These are phyloP conservation scores for Tanacetum coccineum DNA, from an alignment of 129 eudicot genomes.

Conservation along the genomic window DNA sequence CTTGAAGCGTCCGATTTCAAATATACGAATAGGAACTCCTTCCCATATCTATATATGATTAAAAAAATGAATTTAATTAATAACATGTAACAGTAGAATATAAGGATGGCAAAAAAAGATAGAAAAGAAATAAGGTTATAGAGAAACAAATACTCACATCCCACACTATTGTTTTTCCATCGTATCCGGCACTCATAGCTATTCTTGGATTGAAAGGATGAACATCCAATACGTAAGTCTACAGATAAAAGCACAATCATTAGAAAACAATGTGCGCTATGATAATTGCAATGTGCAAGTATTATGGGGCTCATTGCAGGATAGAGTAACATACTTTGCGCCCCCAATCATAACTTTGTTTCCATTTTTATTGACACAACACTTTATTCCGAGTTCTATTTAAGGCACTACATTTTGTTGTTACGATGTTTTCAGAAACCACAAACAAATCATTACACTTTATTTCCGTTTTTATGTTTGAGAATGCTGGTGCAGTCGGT, in stretches of 20 bases:
- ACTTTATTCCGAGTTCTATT: not conserved
- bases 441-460: not conserved
- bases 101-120: not conserved
- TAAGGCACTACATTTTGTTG: not conserved
- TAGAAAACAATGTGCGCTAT: constrained; percentile 4
- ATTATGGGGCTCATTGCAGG: not conserved
- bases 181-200: constrained; percentile 99
- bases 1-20: constrained; percentile 84
- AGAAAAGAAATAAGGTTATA: constrained; percentile 10
- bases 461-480: not conserved
- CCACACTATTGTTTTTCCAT: constrained; percentile 97
- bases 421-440: constrained; percentile 10
- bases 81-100: constrained; percentile 11
- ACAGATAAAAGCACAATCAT: constrained; percentile 21
- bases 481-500: not conserved
- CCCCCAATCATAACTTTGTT: not conserved
- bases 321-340: not conserved
- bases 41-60: constrained; percentile 81
- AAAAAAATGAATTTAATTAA: constrained; percentile 11
- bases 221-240: constrained; percentile 98
- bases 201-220: constrained; percentile 98
- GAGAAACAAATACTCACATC: constrained; percentile 59
- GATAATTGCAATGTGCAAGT: not conserved
- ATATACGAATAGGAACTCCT: constrained; percentile 79
- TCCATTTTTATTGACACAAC: not conserved